Conservation (phyloP, 2,329 filamentous ascomycete genomes). For the Xylaria sp. region DNA sequence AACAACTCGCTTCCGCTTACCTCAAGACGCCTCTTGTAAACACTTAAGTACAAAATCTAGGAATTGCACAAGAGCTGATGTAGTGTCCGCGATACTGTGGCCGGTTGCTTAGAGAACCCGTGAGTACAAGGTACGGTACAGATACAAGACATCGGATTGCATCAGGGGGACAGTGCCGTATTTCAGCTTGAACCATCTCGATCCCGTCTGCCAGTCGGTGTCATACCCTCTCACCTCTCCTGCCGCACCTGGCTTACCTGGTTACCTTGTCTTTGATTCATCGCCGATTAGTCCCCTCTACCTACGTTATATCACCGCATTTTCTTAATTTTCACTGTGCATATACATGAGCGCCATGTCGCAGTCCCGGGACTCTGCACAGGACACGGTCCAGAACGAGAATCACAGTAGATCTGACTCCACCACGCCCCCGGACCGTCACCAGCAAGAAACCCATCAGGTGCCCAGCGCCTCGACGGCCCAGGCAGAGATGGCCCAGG, state of each 20-base stretch:
- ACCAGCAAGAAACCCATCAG: slow-evolving; percentile 25
- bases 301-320: background rate
- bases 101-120: too few relatives aligned
- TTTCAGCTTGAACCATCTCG: slow-evolving; percentile 25
- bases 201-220: slow-evolving; percentile 12
- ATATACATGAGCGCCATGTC: slow-evolving; percentile 38
- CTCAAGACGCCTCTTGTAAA: too few relatives aligned
- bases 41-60: too few relatives aligned
- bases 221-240: slow-evolving; percentile 4
- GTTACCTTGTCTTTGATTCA: background rate
- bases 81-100: too few relatives aligned
- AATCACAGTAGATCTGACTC: slow-evolving; percentile 26
- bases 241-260: slow-evolving; percentile 8
- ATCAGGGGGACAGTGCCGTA: background rate
- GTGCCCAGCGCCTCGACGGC: slow-evolving; percentile 36
- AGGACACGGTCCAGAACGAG: slow-evolving; percentile 22
- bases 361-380: slow-evolving; percentile 27
- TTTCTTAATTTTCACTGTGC: slow-evolving; percentile 7
- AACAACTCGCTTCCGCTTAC: background rate
- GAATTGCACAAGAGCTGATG: too few relatives aligned
- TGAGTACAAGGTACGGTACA: background rate
- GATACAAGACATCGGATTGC: background rate
- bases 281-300: background rate
- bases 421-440: slow-evolving; percentile 26
- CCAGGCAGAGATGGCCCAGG: slow-evolving; percentile 44